Base-by-base conservation (phyloP, 1,284 basidiomycete species). In the Schizopora paradoxa region DNA sequence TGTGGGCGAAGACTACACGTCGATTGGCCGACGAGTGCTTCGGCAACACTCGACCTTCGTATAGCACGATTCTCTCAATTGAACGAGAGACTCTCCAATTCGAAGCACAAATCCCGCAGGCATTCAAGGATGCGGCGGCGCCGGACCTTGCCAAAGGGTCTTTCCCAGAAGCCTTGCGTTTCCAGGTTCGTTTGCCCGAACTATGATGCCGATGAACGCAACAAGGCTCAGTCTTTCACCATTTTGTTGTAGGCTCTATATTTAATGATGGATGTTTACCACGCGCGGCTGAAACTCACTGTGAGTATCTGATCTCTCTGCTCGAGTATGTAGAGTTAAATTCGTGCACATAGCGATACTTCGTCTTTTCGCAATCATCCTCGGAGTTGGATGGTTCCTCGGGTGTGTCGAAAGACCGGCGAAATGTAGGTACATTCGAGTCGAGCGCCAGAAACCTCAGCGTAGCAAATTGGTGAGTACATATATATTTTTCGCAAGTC, bases 321-420 rank as follows among this genome's bases (percentile, higher is more conserved):
- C 28, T 10, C 14, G 28, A 14, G 14, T 10, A 31, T 31, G 8
- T 31, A 14, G 14, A 31, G 28, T 31, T 31, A 8, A 42, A 37
- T n/a, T 51, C 29, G 31, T 32, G n/a, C 14, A 33, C 16, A 1
- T 22, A 58, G 57, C 45, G 55, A 21, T 56, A 56, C 11, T 58
- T 58, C 46, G 16, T 58, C 10, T 58, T 58, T 32, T 44, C 51
- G 10, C 48, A 53, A 14, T 48, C 28, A 10, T 14, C 8, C 52
- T 2, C 34, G 10, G 48, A 44, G 35, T 43, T 43, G 7, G 32
- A 36, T n/a, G 51, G 45, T 2, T 32, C 39, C 14, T 41, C 41
- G 11, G 33, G 23, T n/a, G 18, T 48, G 26, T 39, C 33, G n/a
- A 23, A 37, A n/a, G n/a, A 48, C 25, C 51, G 53, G 5, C 43